Evolutionary conservation across 257 asterid genomes (phyloP).

Genomic region (Gentiana straminea): DNA sequence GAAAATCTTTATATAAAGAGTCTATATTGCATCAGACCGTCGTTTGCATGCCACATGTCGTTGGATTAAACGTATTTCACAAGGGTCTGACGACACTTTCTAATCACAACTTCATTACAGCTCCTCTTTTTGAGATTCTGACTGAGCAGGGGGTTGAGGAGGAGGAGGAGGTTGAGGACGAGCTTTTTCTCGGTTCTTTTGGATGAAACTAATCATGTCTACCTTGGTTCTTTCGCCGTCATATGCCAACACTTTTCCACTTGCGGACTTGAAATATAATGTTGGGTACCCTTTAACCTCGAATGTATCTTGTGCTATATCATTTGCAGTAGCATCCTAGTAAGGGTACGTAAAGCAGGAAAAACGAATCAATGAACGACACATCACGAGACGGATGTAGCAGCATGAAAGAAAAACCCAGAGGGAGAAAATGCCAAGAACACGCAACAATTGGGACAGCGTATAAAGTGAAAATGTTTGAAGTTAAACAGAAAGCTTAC

Average conservation of each 20-base stretch:
- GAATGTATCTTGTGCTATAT: conserved; percentile 40
- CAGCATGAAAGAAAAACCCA: neutral
- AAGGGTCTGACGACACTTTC: no score
- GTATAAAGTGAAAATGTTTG: no score
- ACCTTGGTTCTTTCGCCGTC: conserved; percentile 68
- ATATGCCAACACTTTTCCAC: conserved; percentile 47
- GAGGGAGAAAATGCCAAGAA: neutral
- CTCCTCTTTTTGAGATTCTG: conserved; percentile 51
- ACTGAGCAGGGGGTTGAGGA: no score
- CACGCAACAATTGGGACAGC: neutral
- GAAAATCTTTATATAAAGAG: no score
- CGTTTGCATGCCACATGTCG: no score
- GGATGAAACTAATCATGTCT: conserved; percentile 53
- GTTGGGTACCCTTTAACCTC: conserved; percentile 82
- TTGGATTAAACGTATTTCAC: no score
- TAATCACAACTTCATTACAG: conserved; percentile 34
- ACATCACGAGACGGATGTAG: neutral
- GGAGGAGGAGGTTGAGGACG: no score
- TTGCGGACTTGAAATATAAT: conserved; percentile 59
- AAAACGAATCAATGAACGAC: no score
- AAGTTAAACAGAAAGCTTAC: no score
- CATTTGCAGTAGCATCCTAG: conserved; percentile 88
- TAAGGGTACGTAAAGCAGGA: no score
- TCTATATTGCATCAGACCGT: no score
- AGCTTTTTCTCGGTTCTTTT: conserved; percentile 44